These are phyloP conservation scores for Amphirosellinia nigrospora DNA, from an alignment of 495 filamentous ascomycete species.

Conservation along the genomic window DNA sequence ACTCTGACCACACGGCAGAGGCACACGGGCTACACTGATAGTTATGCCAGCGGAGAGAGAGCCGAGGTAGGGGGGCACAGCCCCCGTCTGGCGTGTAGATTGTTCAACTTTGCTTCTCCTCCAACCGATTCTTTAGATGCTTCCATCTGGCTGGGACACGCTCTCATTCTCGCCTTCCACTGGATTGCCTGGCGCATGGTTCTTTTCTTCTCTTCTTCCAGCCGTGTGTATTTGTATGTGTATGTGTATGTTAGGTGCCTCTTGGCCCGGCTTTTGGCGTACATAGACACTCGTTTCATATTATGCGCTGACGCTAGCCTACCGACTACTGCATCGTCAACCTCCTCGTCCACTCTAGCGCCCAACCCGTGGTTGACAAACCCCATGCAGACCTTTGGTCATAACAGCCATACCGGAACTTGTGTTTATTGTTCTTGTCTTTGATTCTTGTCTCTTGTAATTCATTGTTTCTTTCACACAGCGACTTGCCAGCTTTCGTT, in stretches of 20 bases:
- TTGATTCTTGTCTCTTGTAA: conserved; percentile 16
- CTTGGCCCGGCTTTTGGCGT: not conserved
- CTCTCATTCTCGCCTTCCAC: conserved; percentile 22
- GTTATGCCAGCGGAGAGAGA: not conserved
- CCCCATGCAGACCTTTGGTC: conserved; percentile 25
- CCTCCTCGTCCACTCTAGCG: conserved; percentile 31
- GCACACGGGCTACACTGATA: not conserved
- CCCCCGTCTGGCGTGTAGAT: not conserved
- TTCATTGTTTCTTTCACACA: conserved; percentile 27
- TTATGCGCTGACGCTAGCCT: conserved; percentile 37
- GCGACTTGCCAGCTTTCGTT: conserved; percentile 43
- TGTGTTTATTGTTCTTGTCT: conserved; percentile 6
- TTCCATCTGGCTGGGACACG: conserved; percentile 17
- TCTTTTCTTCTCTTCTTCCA: conserved; percentile 14
- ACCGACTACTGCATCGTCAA: conserved; percentile 33
- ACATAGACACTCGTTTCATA: conserved; percentile 35
- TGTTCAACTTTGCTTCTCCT: conserved; percentile 36
- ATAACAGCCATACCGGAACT: conserved; percentile 11
- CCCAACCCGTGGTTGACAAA: conserved; percentile 16
- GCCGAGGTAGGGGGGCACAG: not conserved
- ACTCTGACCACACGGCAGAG: no score
- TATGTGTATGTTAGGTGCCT: not conserved
- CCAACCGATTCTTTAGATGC: conserved; percentile 36
- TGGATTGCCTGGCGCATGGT: conserved; percentile 21
- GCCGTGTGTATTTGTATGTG: not conserved